Conservation (phyloP, 352 stramenopile genomes). For the Globisporangium nagaii region DNA sequence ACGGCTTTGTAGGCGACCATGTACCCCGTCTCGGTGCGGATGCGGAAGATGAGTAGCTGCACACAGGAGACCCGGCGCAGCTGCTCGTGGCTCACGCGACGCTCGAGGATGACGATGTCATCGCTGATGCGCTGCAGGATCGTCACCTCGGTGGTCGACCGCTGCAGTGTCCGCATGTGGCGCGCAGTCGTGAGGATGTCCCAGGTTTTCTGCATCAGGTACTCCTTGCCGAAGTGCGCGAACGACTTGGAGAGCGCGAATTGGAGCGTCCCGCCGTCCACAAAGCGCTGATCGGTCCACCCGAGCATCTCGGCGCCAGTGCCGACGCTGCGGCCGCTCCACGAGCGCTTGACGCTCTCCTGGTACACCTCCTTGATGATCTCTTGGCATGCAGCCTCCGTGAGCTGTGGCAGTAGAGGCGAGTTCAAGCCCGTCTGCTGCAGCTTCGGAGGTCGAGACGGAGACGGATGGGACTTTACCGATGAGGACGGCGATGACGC, state of each 20-base stretch:
- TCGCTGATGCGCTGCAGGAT: slow-evolving; percentile 11
- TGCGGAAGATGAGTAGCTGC: slow-evolving; percentile 8
- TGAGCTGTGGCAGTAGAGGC: neutral
- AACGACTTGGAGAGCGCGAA: slow-evolving; percentile 12
- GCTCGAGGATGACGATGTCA: slow-evolving; percentile 11
- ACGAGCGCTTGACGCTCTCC: slow-evolving; percentile 2
- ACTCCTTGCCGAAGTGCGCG: neutral
- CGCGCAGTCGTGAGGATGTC: slow-evolving; percentile 8
- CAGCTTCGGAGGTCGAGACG: neutral
- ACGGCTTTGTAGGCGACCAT: slow-evolving; percentile 11
- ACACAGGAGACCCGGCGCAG: slow-evolving; percentile 1
- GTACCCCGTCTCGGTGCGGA: slow-evolving; percentile 9
- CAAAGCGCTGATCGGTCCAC: slow-evolving; percentile 12
- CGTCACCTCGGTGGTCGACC: slow-evolving; percentile 3
- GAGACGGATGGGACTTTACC: neutral
- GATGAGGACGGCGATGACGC: neutral
- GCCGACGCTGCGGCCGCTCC: slow-evolving; percentile 2
- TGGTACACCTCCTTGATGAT: slow-evolving; percentile 12
- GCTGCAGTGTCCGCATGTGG: slow-evolving; percentile 9
- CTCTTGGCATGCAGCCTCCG: slow-evolving; percentile 6
- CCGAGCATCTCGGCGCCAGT: slow-evolving; percentile 10
- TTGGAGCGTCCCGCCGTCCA: slow-evolving; percentile 11
- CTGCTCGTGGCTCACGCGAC: slow-evolving; percentile 3
- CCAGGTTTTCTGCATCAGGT: slow-evolving; percentile 13
- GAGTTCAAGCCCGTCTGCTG: neutral